Evolutionary conservation across 1,284 basidiomycete species (phyloP).

Genomic region (Fomitiporia mediterranea): DNA sequence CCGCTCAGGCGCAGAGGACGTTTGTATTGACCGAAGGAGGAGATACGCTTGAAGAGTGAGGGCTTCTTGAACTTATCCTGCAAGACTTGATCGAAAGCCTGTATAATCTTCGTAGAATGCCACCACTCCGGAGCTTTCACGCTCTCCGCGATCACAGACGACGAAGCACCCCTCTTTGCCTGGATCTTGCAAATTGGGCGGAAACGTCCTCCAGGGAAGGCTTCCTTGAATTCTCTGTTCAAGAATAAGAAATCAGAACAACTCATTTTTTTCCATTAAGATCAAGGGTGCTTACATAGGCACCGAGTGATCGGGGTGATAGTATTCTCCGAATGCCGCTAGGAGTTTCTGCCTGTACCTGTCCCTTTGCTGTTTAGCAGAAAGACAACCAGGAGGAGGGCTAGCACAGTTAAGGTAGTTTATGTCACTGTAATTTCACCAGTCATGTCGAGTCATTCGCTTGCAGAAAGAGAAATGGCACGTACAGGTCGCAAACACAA

Average conservation of each 20-base stretch:
- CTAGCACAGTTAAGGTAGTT: constrained; percentile 83
- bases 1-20: constrained; percentile 69
- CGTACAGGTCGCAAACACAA: constrained; percentile 86
- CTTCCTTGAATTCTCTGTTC: constrained; percentile 85
- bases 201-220: constrained; percentile 89
- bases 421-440: constrained; percentile 60
- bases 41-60: constrained; percentile 81
- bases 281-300: constrained; percentile 49
- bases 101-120: constrained; percentile 84
- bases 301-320: constrained; percentile 78
- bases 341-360: constrained; percentile 76
- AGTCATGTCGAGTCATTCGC: constrained; percentile 6
- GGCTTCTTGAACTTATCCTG: constrained; percentile 90
- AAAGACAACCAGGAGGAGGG: constrained; percentile 78
- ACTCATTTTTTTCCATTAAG: constrained; percentile 11
- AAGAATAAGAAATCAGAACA: constrained; percentile 9
- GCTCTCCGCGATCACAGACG: constrained; percentile 75
- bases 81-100: constrained; percentile 84
- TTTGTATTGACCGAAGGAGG: constrained; percentile 66
- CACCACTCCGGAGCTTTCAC: constrained; percentile 90
- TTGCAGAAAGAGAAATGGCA: constrained; percentile 23
- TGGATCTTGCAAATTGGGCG: constrained; percentile 79
- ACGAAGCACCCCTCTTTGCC: constrained; percentile 75
- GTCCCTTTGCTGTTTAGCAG: constrained; percentile 78
- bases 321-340: constrained; percentile 76